These are phyloP conservation scores for Daucus carota DNA, from an alignment of 129 eudicot species.

Conservation along the genomic window DNA sequence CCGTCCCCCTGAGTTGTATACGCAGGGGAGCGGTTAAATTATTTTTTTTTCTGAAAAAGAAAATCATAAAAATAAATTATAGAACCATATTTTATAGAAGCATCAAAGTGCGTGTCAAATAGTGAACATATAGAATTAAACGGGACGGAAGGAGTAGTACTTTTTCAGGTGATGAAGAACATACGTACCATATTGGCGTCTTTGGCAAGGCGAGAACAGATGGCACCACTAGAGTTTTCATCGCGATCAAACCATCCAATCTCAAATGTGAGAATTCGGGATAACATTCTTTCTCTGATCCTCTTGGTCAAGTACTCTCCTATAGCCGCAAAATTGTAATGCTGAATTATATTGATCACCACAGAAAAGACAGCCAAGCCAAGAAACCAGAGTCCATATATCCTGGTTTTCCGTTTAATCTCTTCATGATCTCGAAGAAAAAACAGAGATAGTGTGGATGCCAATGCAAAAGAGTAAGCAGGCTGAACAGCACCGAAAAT, in stretches of 20 bases:
- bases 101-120: too few species aligned
- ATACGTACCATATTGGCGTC: conserved; percentile 28
- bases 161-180: neutral
- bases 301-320: conserved; percentile 30
- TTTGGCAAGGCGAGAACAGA: conserved; percentile 30
- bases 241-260: conserved; percentile 35
- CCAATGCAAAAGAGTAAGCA: conserved; percentile 19
- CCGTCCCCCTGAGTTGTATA: too few species aligned
- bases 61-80: too few species aligned
- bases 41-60: too few species aligned
- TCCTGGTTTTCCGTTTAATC: conserved; percentile 20
- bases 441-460: conserved; percentile 22
- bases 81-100: too few species aligned
- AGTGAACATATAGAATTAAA: too few species aligned
- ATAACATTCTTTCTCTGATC: conserved; percentile 25
- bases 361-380: conserved; percentile 18
- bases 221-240: conserved; percentile 24
- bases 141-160: too few species aligned
- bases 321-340: conserved; percentile 25
- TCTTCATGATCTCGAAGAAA: conserved; percentile 11
- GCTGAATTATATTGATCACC: conserved; percentile 15
- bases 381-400: conserved; percentile 11
- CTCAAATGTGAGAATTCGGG: conserved; percentile 21
- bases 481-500: conserved; percentile 28
- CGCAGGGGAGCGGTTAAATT: too few species aligned